These are phyloP conservation scores for Begonia masoniana DNA, from an alignment of 306 rosid species.

Conservation along the genomic window DNA sequence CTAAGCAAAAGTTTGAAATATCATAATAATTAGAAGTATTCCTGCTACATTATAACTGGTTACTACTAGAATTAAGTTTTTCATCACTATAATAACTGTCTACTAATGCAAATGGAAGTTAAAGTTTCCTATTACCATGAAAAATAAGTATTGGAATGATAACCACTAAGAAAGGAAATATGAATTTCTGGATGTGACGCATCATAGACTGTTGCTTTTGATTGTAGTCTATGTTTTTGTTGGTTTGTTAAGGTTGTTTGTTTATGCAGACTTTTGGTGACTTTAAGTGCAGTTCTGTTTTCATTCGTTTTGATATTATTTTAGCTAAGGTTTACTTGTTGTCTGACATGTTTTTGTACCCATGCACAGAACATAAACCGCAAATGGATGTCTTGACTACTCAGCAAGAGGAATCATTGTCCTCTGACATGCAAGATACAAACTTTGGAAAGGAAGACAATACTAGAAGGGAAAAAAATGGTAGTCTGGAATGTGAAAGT, in stretches of 20 bases:
- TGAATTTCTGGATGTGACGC: too few relatives aligned
- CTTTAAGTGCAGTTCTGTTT: neutral
- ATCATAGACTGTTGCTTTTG: too few relatives aligned
- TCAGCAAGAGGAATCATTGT: constrained; percentile 48
- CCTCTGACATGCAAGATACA: constrained; percentile 31
- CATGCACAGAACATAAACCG: constrained; percentile 36
- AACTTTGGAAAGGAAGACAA: constrained; percentile 20
- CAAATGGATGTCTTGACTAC: constrained; percentile 62
- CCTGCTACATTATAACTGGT: too few relatives aligned
- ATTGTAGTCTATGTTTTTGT: too few relatives aligned
- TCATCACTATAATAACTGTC: too few relatives aligned
- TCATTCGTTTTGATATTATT: neutral
- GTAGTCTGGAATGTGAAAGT: constrained; percentile 32
- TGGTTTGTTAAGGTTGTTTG: neutral
- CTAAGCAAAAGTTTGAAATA: too few relatives aligned
- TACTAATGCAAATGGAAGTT: too few relatives aligned
- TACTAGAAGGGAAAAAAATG: constrained; percentile 21
- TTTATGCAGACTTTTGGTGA: neutral
- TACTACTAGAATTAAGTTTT: too few relatives aligned
- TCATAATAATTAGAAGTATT: too few relatives aligned
- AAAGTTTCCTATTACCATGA: too few relatives aligned
- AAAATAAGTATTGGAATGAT: too few relatives aligned
- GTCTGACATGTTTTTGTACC: constrained; percentile 6
- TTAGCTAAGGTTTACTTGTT: constrained; percentile 1
- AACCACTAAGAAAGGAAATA: too few relatives aligned